Evolutionary conservation across 2,329 filamentous ascomycete species (phyloP), one percentile per base, ranked within the genome.

Genomic region (Xylariomycetidae sp.): DNA sequence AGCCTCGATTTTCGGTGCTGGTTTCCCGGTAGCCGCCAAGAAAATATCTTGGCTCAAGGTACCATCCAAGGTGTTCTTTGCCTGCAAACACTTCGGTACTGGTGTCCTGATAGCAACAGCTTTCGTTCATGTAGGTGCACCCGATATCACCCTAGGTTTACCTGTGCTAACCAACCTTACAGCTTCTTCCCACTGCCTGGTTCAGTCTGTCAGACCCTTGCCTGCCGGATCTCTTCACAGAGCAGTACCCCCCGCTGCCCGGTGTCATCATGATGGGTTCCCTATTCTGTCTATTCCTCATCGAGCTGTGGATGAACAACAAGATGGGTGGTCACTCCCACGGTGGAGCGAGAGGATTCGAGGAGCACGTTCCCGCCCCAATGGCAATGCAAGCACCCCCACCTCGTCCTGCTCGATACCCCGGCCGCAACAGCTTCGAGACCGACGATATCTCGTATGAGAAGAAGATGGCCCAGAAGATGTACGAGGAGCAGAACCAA

Each of bases 31-130:
- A 6, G 61, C 65, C 4, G 67, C 67, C 4, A 72, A 71, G 57
- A 78, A 76, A 54, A 58, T 79, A 45, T 69, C 58, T 34, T 74
- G 71, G 69, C 58, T 80, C 49, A 76, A 72, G 55, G 70, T 78
- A 7, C 72, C 74, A 0, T 61, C 69, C 2, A 69, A 65, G 43
- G 51, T 75, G 19, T 78, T 80, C 56, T 80, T 80, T 51, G 70
- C 74, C 35, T 78, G 73, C 58, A 80, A 80, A 46, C 75, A 80
- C 48, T 82, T 82, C 42, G 78, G 82, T 53, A 86, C 82, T 1
- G 82, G 82, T 40, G 82, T 86, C 13, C 64, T 86, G 23, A 74
- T 86, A 37, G 81, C 82, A 16, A 86, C 82, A 2, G 82, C 82
- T 3, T 86, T 86, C 45, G 81, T 85, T 14, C 82, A 86, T 67